These are phyloP conservation scores for Aspergillus cavernicola DNA, from an alignment of 495 filamentous ascomycete species.

Conservation along the genomic window DNA sequence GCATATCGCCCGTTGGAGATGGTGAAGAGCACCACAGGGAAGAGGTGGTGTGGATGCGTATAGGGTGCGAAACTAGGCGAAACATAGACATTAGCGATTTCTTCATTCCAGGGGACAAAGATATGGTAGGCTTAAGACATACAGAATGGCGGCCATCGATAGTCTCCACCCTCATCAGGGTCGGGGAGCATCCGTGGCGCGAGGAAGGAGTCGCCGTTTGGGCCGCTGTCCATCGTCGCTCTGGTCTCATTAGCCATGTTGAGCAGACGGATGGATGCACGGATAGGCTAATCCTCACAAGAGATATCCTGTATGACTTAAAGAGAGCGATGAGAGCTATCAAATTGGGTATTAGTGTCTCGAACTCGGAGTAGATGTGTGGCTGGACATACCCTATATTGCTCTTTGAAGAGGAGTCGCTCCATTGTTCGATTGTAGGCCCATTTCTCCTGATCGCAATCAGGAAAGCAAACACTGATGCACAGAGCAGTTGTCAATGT, in stretches of 20 bases:
- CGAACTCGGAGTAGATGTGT: neutral
- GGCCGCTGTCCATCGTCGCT: slow-evolving; percentile 39
- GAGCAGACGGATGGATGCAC: slow-evolving; percentile 1
- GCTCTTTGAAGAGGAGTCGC: slow-evolving; percentile 32
- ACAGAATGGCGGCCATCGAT: slow-evolving; percentile 31
- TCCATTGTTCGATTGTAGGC: slow-evolving; percentile 38
- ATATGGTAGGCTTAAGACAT: slow-evolving; percentile 13
- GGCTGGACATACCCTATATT: slow-evolving; percentile 26
- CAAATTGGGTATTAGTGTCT: slow-evolving; percentile 5
- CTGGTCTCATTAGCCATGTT: slow-evolving; percentile 24
- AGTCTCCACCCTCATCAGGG: slow-evolving; percentile 33
- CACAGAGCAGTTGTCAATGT: slow-evolving; percentile 2
- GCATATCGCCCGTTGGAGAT: slow-evolving; percentile 24
- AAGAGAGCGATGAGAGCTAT: slow-evolving; percentile 38
- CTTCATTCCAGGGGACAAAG: too few species aligned
- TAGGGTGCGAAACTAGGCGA: slow-evolving; percentile 27
- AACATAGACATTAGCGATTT: neutral
- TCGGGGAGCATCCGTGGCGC: slow-evolving; percentile 33
- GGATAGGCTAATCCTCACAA: slow-evolving; percentile 26
- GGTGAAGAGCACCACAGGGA: slow-evolving; percentile 39
- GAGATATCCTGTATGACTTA: slow-evolving; percentile 37
- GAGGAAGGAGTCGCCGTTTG: slow-evolving; percentile 34
- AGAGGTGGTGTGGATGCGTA: slow-evolving; percentile 26
- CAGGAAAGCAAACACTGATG: slow-evolving; percentile 36
- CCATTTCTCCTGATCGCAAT: slow-evolving; percentile 32